A percentile compares a stretch with the other conserved stretches of the same genome.
Conservation (phyloP, 176 grass and related monocot genomes). For the Aegilops sharonensis region DNA sequence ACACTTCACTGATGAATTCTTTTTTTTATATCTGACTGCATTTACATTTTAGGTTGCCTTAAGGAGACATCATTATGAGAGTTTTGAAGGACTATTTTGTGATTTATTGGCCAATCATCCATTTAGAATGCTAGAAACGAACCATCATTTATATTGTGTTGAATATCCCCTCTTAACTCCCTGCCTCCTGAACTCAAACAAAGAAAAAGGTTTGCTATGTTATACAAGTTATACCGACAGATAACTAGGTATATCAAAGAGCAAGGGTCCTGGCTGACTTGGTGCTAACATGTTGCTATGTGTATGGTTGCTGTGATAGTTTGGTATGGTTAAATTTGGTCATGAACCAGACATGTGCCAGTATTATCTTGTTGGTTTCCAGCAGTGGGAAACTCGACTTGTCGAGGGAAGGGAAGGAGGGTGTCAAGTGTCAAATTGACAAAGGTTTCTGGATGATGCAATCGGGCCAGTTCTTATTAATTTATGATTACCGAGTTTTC, state of each 20-base stretch:
- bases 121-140: not conserved
- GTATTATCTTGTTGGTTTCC: not conserved
- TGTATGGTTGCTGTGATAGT: not conserved
- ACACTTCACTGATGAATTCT: not conserved
- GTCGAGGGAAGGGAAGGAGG: not conserved
- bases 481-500: not conserved
- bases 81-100: not conserved
- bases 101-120: not conserved
- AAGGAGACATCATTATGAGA: not conserved
- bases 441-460: not conserved
- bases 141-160: not conserved
- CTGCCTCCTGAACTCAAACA: not conserved
- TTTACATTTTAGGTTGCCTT: not conserved
- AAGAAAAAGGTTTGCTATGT: not conserved
- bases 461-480: not conserved
- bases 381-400: not conserved
- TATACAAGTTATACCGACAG: not conserved
- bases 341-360: not conserved
- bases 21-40: not conserved
- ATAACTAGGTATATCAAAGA: not conserved
- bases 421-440: not conserved
- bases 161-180: not conserved
- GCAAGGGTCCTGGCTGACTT: not conserved
- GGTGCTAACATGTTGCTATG: not conserved
- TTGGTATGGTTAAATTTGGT: not conserved